Conservation (phyloP, 495 filamentous ascomycete genomes). For the Chaetomium cochliodes region DNA sequence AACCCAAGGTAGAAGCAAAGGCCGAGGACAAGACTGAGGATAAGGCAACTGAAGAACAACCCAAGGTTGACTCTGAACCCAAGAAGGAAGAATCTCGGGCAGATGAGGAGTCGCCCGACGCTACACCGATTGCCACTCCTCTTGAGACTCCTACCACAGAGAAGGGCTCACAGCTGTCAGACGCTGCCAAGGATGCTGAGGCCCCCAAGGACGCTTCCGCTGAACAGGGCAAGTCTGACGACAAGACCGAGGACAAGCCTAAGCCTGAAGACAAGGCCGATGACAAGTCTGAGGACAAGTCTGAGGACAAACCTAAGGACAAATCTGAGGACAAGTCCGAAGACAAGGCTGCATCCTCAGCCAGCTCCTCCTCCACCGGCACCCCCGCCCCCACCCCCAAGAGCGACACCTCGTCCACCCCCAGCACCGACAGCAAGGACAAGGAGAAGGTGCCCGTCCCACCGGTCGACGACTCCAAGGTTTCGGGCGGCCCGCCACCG, state of each 20-base stretch:
- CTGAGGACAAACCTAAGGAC: not conserved
- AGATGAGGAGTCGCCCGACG: constrained; percentile 23
- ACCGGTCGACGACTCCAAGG: constrained; percentile 26
- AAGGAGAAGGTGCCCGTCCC: constrained; percentile 38
- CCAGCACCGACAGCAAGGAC: constrained; percentile 24
- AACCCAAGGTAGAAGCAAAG: constrained; percentile 19
- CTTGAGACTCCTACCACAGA: constrained; percentile 30
- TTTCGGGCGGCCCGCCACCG: constrained; percentile 32
- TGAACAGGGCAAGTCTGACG: not conserved
- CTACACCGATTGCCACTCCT: constrained; percentile 32
- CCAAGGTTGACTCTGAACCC: not conserved
- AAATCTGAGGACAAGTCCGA: constrained; percentile 1
- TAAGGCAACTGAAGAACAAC: constrained; percentile 18
- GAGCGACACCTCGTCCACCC: constrained; percentile 29
- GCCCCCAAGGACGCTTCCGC: constrained; percentile 2
- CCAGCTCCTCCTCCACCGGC: constrained; percentile 28
- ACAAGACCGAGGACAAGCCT: constrained; percentile 19
- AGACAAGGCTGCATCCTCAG: constrained; percentile 21
- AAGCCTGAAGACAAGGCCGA: constrained; percentile 11
- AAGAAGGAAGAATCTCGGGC: constrained; percentile 1
- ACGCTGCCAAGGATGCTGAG: constrained; percentile 12
- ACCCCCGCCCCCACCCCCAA: constrained; percentile 36
- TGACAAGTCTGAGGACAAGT: not conserved
- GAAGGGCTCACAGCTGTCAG: constrained; percentile 25
- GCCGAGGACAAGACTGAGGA: constrained; percentile 18